Base-by-base conservation (phyloP, 192 early-diverging fungal genomes). In the Entomortierella parvispora region DNA sequence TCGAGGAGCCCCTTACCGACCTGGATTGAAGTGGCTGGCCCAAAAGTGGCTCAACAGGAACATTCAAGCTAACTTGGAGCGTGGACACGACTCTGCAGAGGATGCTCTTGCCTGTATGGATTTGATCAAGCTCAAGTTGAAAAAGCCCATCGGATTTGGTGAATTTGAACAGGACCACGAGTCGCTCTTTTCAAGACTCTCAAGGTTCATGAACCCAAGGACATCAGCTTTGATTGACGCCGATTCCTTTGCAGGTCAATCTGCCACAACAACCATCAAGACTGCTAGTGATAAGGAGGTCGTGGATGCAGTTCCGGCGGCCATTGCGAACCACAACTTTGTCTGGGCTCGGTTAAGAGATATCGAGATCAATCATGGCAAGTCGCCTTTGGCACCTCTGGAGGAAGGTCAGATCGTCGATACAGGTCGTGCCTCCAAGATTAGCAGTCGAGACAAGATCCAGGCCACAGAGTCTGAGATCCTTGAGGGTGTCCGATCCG, bases 51-150 rank as follows among this genome's bases (percentile, higher is more conserved):
- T 93, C 9, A 69, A 84, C 10, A 78, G 86, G 44, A 29, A 61
- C 15, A 92, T 93, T 64, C 92, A 93, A 57, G 60, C 37, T 23
- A 64, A 82, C 46, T 34, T 31, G 4, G 63, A 55, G 5, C 62
- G 69, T 52, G 90, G 92, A 37, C 92, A 93, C 82, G 90, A 92
- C 75, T 85, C 86, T 60, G 66, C 80, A 22, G 89, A 92, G 68
- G 92, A 93, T 86, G 90, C 92, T 15, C 58, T 65, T 22, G 86
- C 90, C 11, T 83, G 83, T 20, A 65, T 93, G 53, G 91, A 93
- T 70, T 52, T 93, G 0, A 71, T 90, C 33, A 83, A 87, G 65
- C 64, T 85, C 40, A 89, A 86, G 32, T n/a, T 90, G 32, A 45
- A 67, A 45, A 63, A 79, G 12, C 80, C 82, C 3, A 25, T 61